A percentile compares a stretch with the other conserved stretches of the same genome.
Conservation (phyloP, 805 yeast genomes). For the Scheffersomyces lignosus region DNA sequence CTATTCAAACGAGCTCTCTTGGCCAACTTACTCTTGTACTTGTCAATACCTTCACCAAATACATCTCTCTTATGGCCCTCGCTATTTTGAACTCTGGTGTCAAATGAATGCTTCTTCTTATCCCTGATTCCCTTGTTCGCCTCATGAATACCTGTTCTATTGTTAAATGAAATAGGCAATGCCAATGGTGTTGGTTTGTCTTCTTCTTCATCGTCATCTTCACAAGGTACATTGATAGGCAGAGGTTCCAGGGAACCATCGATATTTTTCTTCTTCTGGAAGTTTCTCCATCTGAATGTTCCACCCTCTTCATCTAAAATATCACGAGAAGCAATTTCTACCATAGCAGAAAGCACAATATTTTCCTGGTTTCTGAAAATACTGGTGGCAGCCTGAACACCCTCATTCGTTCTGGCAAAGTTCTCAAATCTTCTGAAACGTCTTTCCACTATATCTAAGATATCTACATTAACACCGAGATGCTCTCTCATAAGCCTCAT, state of each 20-base stretch:
- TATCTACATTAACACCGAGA: slow-evolving; percentile 88
- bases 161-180: slow-evolving; percentile 68
- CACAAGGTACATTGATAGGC: not conserved
- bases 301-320: slow-evolving; percentile 54
- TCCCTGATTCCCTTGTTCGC: slow-evolving; percentile 86
- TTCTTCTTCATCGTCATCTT: slow-evolving; percentile 23
- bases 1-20: slow-evolving; percentile 53
- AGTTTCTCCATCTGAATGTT: slow-evolving; percentile 45
- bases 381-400: slow-evolving; percentile 47
- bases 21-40: slow-evolving; percentile 48
- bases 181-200: slow-evolving; percentile 33
- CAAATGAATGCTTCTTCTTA: slow-evolving; percentile 75
- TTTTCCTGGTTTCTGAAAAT: slow-evolving; percentile 33
- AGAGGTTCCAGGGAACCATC: slow-evolving; percentile 6
- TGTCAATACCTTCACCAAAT: slow-evolving; percentile 72
- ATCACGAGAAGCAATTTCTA: slow-evolving; percentile 72
- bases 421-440: slow-evolving; percentile 54
- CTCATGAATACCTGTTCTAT: slow-evolving; percentile 72
- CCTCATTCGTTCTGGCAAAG: slow-evolving; percentile 42
- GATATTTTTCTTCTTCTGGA: slow-evolving; percentile 15
- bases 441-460: slow-evolving; percentile 77
- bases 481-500: slow-evolving; percentile 96
- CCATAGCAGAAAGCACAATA: slow-evolving; percentile 59
- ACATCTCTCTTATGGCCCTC: slow-evolving; percentile 70
- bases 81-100: slow-evolving; percentile 73